Conservation (phyloP, 2,329 filamentous ascomycete genomes). For the Fusarium begoniae region DNA sequence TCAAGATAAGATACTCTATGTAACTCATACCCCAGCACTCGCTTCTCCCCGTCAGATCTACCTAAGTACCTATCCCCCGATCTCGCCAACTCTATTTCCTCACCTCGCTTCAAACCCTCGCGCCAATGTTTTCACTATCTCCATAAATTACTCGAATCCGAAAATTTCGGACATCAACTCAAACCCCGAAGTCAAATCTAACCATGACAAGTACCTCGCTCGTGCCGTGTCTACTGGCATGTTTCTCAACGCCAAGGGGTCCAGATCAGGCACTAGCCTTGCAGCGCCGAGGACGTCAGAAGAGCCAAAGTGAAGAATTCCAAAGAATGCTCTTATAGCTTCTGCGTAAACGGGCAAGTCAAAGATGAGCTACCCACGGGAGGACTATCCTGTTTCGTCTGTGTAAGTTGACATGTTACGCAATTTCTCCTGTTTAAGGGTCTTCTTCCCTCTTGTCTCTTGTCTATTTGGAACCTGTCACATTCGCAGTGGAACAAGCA, state of each 20-base stretch:
- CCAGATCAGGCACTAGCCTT: background rate
- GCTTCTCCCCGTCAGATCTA: background rate
- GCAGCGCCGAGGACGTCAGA: background rate
- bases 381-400: background rate
- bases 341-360: background rate
- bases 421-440: background rate
- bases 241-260: background rate
- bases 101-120: background rate
- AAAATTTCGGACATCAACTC: background rate
- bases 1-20: background rate
- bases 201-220: background rate
- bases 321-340: background rate
- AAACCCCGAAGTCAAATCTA: too few relatives aligned
- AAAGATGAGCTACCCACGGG: background rate
- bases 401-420: background rate
- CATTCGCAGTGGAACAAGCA: background rate
- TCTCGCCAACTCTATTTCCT: conserved; percentile 7
- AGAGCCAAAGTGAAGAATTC: background rate
- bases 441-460: conserved; percentile 11
- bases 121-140: background rate
- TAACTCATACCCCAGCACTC: background rate
- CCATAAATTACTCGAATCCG: background rate
- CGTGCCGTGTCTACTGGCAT: conserved; percentile 7
- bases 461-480: conserved; percentile 17
- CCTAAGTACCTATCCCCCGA: background rate